These are phyloP conservation scores for Calonectria henricotiae DNA, from an alignment of 2,329 filamentous ascomycete species.

Conservation along the genomic window DNA sequence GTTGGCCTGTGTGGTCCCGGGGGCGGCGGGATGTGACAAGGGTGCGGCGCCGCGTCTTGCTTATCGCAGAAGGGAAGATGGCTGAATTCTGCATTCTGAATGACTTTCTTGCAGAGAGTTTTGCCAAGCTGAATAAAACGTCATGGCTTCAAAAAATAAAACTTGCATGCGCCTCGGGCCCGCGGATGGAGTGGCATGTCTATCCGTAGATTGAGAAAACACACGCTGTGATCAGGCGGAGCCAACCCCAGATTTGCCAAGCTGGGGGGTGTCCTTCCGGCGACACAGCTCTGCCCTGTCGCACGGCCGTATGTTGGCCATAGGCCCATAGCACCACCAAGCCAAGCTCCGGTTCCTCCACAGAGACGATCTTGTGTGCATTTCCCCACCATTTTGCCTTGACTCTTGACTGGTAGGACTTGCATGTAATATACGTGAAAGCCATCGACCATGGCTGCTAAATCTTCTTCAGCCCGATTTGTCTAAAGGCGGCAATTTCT, in stretches of 20 bases:
- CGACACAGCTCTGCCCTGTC: slow-evolving; percentile 23
- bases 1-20: slow-evolving; percentile 37
- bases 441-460: not conserved
- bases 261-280: slow-evolving; percentile 21
- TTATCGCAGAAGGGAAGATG: slow-evolving; percentile 13
- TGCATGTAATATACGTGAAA: not conserved
- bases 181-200: slow-evolving; percentile 19
- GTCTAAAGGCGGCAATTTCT: slow-evolving; percentile 12
- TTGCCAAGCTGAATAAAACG: slow-evolving; percentile 18
- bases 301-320: slow-evolving; percentile 34
- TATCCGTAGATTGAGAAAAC: slow-evolving; percentile 14
- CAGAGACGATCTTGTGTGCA: slow-evolving; percentile 15
- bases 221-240: slow-evolving; percentile 27
- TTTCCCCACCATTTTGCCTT: slow-evolving; percentile 26
- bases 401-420: slow-evolving; percentile 1
- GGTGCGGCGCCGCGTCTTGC: slow-evolving; percentile 28
- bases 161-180: not conserved
- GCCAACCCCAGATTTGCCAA: slow-evolving; percentile 36
- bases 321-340: slow-evolving; percentile 30
- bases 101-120: slow-evolving; percentile 16
- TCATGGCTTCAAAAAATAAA: not conserved
- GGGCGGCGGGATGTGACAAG: slow-evolving; percentile 9
- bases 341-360: slow-evolving; percentile 23
- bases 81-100: slow-evolving; percentile 1
- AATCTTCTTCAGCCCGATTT: not conserved